Base-by-base conservation (phyloP, 371 early-diverging fungal species). In the Rhizopus delemar region DNA sequence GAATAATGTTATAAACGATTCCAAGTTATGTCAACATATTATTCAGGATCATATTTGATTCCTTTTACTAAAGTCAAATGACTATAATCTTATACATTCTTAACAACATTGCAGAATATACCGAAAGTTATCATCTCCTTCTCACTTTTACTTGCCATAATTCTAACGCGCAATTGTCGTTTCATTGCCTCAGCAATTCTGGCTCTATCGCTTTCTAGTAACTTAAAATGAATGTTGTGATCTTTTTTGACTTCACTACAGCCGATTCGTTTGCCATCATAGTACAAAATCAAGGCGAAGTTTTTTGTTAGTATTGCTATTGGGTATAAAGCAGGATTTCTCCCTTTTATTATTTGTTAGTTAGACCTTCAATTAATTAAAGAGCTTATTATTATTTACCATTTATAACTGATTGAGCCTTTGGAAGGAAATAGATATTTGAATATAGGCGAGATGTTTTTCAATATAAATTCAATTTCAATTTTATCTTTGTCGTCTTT, bases 381-480 rank as follows among this genome's bases (percentile, higher is more conserved):
- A 53, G 7, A 53, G 3, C 38, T 39, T 11, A 60, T 28, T 36
- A 35, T 48, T 53, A n/a, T n/a, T n/a, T 32, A 43, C 15, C 43
- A 43, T 36, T 36, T 36, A 36, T 36, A 36, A 36, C 36, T 36
- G 36, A 36, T 43, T 43, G 15, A 43, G 15, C n/a, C 43, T 43
- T 43, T 43, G 6, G 43, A 43, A n/a, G 43, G 15, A 43, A 43
- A 43, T 15, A 43, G 13, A 43, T 43, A 46, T 53, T 46, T 50
- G 15, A 60, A 53, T 11, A 53, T 15, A 43, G 43, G 43, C 34
- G 55, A 60, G 33, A 49, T 41, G 54, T 60, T 48, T 11, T 60
- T 55, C 35, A 53, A 41, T 53, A 43, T 59, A 35, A 59, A 53
- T 16, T 53, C 48, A 53, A 49, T 51, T 61, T 56, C 56, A 33